Base-by-base conservation (phyloP, 2,329 filamentous ascomycete genomes). In the Colletotrichum lupini region DNA sequence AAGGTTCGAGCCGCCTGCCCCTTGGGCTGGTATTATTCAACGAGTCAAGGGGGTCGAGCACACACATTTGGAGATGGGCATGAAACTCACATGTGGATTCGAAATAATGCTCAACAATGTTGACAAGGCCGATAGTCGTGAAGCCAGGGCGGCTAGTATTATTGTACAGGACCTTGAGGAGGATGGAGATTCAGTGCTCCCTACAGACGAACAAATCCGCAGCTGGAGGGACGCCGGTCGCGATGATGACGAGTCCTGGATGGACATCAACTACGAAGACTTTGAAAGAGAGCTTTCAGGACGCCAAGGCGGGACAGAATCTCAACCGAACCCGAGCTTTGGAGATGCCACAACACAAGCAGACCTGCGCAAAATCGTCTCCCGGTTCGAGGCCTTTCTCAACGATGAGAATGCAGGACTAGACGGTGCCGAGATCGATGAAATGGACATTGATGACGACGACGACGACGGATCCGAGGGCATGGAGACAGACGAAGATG, bases 31-130 rank as follows among this genome's bases (percentile, higher is more conserved):
- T 19, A 26, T 78, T 12, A 68, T 80, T 4, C 76, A 78, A 12
- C 72, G 74, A n/a, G 69, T 68, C 6, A 74, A 76, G 22, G 75
- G 73, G n/a, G 82, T 77, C 53, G 78, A 65, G 3, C 76, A 79
- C 68, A 83, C 80, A 77, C 83, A 85, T n/a, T 75, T 89, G 1
- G 93, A 96, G 68, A 85, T 93, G 53, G 95, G 95, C 12, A 96
- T 98, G 92, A 98, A 98, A 80, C 83, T 98, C 11, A 90, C 94
- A 0, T 95, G 93, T 77, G 97, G 96, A 0, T 95, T 98, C 78
- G 96, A 99, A 82, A 97, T 98, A 88, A 87, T 98, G 61, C 84
- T 95, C 0, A 85, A 86, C 11, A 91, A 93, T 76, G 88, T 91
- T 1, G 88, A 92, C 52, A 92, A 92, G 73, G 90, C 89, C 75